phyloP scores from a whole-genome alignment of 805 yeast species.

The Clavispora asparagi region DNA sequence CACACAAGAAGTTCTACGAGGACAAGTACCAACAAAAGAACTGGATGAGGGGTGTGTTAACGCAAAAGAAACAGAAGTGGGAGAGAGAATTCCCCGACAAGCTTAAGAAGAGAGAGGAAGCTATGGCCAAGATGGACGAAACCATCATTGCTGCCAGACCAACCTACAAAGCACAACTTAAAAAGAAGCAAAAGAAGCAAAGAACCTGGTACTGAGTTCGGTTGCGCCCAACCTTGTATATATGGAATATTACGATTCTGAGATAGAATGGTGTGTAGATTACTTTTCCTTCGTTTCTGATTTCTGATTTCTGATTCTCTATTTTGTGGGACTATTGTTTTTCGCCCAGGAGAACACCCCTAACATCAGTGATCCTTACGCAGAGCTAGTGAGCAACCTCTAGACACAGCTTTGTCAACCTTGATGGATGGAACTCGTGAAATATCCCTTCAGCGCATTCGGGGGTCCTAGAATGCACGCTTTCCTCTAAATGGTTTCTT shows the following conservation, averaged over 20 bases:
- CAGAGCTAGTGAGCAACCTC: no score
- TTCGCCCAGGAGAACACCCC: no score
- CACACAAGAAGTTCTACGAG: constrained; percentile 67
- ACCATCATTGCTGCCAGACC: constrained; percentile 60
- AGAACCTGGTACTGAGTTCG: constrained; percentile 28
- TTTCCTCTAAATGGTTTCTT: constrained; percentile 12
- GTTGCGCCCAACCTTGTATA: not conserved
- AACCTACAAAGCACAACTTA: constrained; percentile 34
- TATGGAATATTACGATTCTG: not conserved
- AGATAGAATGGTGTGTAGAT: not conserved
- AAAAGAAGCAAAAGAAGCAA: constrained; percentile 30
- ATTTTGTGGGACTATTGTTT: not conserved
- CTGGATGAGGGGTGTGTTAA: constrained; percentile 69
- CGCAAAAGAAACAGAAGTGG: constrained; percentile 77
- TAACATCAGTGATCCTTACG: no score
- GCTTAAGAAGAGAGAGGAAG: constrained; percentile 56
- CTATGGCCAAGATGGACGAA: constrained; percentile 61
- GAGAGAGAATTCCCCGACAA: constrained; percentile 63
- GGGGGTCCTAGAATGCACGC: constrained; percentile 8
- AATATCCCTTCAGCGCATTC: no score
- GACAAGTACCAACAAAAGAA: constrained; percentile 69
- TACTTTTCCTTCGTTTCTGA: not conserved
- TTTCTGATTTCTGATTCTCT: not conserved
- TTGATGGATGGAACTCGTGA: no score
- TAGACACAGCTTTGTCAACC: no score